phyloP scores from a whole-genome alignment of 139 green algal genomes.

The Mesotaenium endlicherianum region DNA sequence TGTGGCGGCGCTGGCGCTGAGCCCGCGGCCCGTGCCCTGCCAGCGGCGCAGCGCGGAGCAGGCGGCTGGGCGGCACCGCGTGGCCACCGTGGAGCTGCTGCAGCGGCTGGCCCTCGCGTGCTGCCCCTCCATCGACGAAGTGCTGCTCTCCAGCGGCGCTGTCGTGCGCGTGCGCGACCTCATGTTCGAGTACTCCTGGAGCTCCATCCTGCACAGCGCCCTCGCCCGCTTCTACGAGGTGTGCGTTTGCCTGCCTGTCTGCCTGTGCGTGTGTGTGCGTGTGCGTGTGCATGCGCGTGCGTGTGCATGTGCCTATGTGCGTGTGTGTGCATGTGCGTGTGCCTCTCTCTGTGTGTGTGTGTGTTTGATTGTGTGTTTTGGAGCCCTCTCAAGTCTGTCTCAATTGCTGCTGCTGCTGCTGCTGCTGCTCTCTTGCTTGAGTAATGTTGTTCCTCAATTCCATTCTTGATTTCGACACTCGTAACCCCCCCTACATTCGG shows the following conservation, averaged over 20 bases:
- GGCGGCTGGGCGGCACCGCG: constrained; percentile 9
- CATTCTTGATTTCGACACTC: too few species aligned
- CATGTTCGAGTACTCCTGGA: constrained; percentile 25
- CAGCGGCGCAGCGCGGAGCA: background rate
- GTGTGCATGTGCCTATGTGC: background rate
- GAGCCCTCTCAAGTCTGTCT: background rate
- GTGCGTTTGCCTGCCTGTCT: background rate
- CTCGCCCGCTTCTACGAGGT: constrained; percentile 9
- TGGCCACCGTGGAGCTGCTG: constrained; percentile 8
- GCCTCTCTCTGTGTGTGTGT: background rate
- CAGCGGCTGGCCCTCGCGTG: background rate
- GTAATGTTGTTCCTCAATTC: too few species aligned
- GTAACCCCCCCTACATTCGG: too few species aligned
- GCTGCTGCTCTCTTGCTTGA: too few species aligned
- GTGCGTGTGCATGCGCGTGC: background rate
- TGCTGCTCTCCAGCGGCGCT: background rate
- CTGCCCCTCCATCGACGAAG: constrained; percentile 1
- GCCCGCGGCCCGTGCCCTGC: background rate
- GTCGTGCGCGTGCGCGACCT: background rate
- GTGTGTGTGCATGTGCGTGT: background rate
- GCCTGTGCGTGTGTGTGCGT: background rate
- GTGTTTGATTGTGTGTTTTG: background rate
- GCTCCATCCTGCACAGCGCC: background rate
- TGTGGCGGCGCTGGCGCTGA: background rate
- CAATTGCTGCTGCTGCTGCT: background rate